These are phyloP conservation scores for Geranomyces variabilis DNA, from an alignment of 192 early-diverging fungal genomes.

Conservation along the genomic window DNA sequence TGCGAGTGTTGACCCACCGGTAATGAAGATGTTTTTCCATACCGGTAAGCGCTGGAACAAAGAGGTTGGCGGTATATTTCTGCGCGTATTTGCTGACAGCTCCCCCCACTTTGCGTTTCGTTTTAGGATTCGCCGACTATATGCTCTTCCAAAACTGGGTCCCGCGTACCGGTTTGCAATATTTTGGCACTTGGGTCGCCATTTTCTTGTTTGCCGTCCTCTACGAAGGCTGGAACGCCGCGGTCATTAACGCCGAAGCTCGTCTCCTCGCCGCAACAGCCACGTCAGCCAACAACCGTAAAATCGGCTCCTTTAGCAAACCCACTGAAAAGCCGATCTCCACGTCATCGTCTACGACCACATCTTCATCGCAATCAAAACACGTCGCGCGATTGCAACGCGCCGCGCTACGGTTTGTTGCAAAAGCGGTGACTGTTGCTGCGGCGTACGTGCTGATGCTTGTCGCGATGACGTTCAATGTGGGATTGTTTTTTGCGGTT, in stretches of 20 bases:
- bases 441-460: slow-evolving; percentile 61
- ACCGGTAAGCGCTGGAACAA: slow-evolving; percentile 21
- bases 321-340: too few species aligned
- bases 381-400: too few species aligned
- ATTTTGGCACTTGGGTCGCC: slow-evolving; percentile 55
- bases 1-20: slow-evolving; percentile 33
- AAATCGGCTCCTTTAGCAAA: too few species aligned
- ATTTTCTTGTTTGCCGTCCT: slow-evolving; percentile 56
- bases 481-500: slow-evolving; percentile 61
- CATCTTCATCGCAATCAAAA: too few species aligned
- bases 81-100: too few species aligned
- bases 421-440: slow-evolving; percentile 47
- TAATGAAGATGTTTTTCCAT: slow-evolving; percentile 74
- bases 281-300: too few species aligned
- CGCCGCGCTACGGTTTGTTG: slow-evolving; percentile 38
- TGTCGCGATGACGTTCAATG: slow-evolving; percentile 69
- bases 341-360: too few species aligned
- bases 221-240: slow-evolving; percentile 51
- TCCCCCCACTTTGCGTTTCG: too few species aligned
- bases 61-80: too few species aligned
- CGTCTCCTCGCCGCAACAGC: slow-evolving; percentile 8
- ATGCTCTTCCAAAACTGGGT: slow-evolving; percentile 69
- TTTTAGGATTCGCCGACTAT: slow-evolving; percentile 46
- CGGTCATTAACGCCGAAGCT: slow-evolving; percentile 39
- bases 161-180: slow-evolving; percentile 52